These are phyloP conservation scores for Venturia asperata DNA, from an alignment of 2,329 filamentous ascomycete species.

Conservation along the genomic window DNA sequence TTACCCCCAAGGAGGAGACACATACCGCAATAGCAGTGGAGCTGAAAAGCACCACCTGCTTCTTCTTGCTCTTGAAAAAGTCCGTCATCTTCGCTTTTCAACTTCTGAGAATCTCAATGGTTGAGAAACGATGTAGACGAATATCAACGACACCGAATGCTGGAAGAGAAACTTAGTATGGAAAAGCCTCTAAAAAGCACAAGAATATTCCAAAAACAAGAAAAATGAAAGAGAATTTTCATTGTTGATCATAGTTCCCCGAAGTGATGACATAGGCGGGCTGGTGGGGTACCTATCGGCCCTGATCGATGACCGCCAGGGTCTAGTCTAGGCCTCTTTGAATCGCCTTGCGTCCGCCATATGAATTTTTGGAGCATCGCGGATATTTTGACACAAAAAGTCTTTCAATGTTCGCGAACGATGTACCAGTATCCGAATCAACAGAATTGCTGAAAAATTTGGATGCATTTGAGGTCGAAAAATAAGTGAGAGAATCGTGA, in stretches of 20 bases:
- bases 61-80: constrained; percentile 31
- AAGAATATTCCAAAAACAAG: background rate
- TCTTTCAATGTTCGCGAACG: background rate
- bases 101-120: background rate
- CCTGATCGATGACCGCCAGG: constrained; percentile 3
- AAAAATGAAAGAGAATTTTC: background rate
- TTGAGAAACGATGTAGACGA: background rate
- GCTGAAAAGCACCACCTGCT: constrained; percentile 47
- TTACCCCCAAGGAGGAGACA: constrained; percentile 36
- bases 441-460: background rate
- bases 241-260: background rate
- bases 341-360: background rate
- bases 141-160: background rate
- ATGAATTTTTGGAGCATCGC: background rate
- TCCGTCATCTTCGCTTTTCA: background rate
- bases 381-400: background rate
- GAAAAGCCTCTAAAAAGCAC: background rate
- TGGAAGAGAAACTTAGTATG: background rate
- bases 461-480: background rate
- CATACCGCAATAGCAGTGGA: constrained; percentile 49
- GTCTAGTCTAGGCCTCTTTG: background rate
- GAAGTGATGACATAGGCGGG: background rate
- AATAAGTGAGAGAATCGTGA: background rate
- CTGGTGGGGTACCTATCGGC: constrained; percentile 2
- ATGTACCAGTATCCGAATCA: background rate